Conservation (phyloP, 805 yeast species). For the Lipomyces chichibuensis region DNA sequence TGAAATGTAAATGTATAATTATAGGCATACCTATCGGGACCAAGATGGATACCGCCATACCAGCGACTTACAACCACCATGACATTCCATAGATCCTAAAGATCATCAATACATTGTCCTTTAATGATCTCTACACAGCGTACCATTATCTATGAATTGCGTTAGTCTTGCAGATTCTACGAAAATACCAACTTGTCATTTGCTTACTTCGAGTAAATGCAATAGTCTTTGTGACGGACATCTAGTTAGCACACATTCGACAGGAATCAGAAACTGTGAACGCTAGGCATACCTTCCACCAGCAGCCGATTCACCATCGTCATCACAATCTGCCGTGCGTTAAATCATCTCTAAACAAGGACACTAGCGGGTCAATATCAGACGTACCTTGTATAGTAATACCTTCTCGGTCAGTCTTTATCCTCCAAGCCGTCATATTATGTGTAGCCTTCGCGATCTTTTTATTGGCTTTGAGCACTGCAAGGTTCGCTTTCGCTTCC, state of each 20-base stretch:
- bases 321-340: constrained; percentile 71
- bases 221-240: constrained; percentile 22
- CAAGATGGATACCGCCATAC: constrained; percentile 90
- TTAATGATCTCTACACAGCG: not conserved
- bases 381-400: constrained; percentile 55
- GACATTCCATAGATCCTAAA: constrained; percentile 73
- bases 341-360: not conserved
- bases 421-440: constrained; percentile 86
- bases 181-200: not conserved
- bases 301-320: constrained; percentile 97
- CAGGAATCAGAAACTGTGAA: constrained; percentile 34
- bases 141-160: constrained; percentile 28
- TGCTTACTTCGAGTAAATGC: constrained; percentile 36
- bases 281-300: constrained; percentile 62
- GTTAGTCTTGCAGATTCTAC: not conserved
- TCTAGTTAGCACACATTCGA: not conserved
- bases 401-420: constrained; percentile 54
- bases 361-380: not conserved
- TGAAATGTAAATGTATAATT: not conserved
- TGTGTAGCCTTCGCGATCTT: constrained; percentile 72
- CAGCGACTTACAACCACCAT: constrained; percentile 87
- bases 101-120: not conserved
- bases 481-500: constrained; percentile 62
- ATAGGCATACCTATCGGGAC: constrained; percentile 63
- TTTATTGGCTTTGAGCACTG: constrained; percentile 53